Evolutionary conservation across 2,329 filamentous ascomycete genomes (phyloP), one percentile per base, ranked within the genome.

Genomic region (Aspergillus sp.): DNA sequence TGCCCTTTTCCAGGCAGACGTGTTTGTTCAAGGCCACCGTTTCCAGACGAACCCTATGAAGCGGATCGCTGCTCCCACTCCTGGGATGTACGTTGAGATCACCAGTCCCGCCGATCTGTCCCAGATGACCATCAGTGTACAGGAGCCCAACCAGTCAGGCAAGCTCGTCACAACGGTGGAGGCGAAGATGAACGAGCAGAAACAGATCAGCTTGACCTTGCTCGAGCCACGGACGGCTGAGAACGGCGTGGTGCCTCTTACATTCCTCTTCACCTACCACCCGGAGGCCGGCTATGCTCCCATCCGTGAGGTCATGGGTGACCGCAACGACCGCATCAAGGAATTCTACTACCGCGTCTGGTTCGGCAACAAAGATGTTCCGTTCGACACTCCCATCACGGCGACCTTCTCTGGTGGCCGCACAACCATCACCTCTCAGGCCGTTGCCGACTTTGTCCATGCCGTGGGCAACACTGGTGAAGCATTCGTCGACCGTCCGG

Each of bases 291-390:
- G 93, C 25, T 98, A 96, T 66, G 91, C 94, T n/a, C 93, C 93
- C 15, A 95, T 98, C 58, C 86, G 86, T 52, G 93, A 98, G 70
- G 86, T 97, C 54, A 98, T 98, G 93, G 82, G 90, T 32, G 86
- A 82, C 47, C 89, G 93, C 64, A 98, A 98, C 66, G 91, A 98
- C 66, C 87, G 89, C 55, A 97, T 98, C 77, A 98, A 98, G 78
- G 88, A 95, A 70, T 98, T 98, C 69, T 98, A 98, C 79, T 98
- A 95, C 83, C 84, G 85, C 59, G 85, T 94, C 56, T 98, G 93
- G 93, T 98, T 98, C 60, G 93, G 90, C 38, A 80, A 90, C 51
- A 90, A 95, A 62, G 72, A 79, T 39, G 79, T 94, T 44, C 85
- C 94, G 47, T 87, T 96, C 47, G 85, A 96, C 60, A 85, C 86